A percentile compares a stretch with the other conserved stretches of the same genome.
Conservation (phyloP, 805 yeast genomes). For the Candida adriatica region DNA sequence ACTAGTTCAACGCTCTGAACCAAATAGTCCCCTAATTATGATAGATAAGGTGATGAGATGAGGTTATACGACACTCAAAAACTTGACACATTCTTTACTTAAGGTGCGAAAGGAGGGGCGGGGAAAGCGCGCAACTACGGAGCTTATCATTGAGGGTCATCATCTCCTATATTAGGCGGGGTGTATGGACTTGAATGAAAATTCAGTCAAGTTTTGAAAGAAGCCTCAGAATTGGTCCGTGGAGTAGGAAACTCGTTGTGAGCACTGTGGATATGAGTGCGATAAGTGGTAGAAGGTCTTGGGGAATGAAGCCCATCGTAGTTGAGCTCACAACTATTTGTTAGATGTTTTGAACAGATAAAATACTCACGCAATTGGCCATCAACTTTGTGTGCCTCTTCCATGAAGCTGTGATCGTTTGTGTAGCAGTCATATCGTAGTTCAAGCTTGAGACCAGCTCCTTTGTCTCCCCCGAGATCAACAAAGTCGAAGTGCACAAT, state of each 20-base stretch:
- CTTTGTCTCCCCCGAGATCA: constrained; percentile 3
- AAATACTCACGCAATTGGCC: constrained; percentile 9
- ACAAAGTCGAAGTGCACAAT: constrained; percentile 11
- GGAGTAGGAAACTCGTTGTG: constrained; percentile 1
- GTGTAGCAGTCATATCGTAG: constrained; percentile 14
- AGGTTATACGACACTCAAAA: too few relatives aligned
- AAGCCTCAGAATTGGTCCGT: constrained; percentile 1
- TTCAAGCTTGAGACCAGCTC: constrained; percentile 5
- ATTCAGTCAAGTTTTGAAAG: constrained; percentile 3
- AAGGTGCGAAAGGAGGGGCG: too few relatives aligned
- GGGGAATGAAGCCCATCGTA: constrained; percentile 5
- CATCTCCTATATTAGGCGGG: too few relatives aligned
- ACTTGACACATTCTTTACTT: too few relatives aligned
- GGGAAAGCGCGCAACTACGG: too few relatives aligned
- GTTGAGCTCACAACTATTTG: constrained; percentile 5
- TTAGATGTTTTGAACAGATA: background rate
- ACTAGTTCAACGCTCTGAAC: too few relatives aligned
- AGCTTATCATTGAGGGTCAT: too few relatives aligned
- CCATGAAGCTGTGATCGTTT: constrained; percentile 1
- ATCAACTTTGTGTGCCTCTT: constrained; percentile 4
- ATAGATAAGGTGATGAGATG: too few relatives aligned
- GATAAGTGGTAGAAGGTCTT: constrained; percentile 5
- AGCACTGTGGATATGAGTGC: constrained; percentile 2
- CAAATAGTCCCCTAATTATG: too few relatives aligned
- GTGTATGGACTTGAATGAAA: too few relatives aligned